Base-by-base conservation (phyloP, 2,329 filamentous ascomycete species). In the Ascochyta viciae-villosae region DNA sequence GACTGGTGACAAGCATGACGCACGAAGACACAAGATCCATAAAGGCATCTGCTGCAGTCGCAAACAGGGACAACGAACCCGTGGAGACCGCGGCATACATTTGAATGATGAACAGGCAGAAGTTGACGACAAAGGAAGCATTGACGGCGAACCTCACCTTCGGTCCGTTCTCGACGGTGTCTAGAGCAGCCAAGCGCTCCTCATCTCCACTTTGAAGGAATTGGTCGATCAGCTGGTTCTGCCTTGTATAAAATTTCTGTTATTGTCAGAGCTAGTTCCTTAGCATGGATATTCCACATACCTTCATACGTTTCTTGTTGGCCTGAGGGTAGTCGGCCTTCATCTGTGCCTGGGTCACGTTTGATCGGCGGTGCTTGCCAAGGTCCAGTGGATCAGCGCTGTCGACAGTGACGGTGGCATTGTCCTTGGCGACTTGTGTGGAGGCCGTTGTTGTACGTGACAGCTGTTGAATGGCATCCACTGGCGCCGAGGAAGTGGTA, bases 21-120 rank as follows among this genome's bases (percentile, higher is more conserved):
- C 82, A 79, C 1, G 86, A 88, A 29, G 84, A 87, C 10, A 88
- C 83, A 34, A 88, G 81, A 65, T 88, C 85, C 82, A 88, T 84
- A 71, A 87, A 86, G 5, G 85, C 85, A 75, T 88, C 86, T 40
- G 86, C 85, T 24, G 86, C 83, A n/a, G 85, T 88, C 15, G 85
- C 85, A 58, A 88, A 87, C 19, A 88, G 79, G 1, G 85, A 85
- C 57, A 88, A 77, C 15, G 85, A 88, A 10, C 82, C 82, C 1
- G 83, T 86, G 31, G 82, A 82, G 49, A 85, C 74, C 47, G 83
- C 83, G 38, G 83, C 84, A 66, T 86, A 86, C 49, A 85, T 71
- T 74, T 86, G 83, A 55, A 86, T 85, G 66, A 83, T 62, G 63
- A 85, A 85, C 26, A 86, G 75, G 57, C 75, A 84, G 54, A 75